These are phyloP conservation scores for Schwanniomyces sp. DNA, from an alignment of 805 yeast genomes.

Conservation along the genomic window DNA sequence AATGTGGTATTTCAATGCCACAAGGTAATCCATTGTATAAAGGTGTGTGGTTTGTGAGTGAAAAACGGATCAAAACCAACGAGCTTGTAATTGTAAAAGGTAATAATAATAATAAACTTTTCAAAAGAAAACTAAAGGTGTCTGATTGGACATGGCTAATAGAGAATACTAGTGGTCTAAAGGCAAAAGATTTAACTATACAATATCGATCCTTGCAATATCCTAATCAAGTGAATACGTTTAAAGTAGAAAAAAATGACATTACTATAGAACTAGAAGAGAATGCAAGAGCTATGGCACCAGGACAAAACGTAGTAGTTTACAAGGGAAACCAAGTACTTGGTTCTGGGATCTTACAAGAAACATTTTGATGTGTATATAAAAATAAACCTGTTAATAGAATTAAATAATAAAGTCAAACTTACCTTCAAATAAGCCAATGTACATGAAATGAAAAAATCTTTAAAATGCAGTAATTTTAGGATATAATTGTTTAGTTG, in stretches of 20 bases:
- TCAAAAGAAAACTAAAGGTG: conserved; percentile 41
- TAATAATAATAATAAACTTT: conserved; percentile 56
- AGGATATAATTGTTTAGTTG: conserved; percentile 31
- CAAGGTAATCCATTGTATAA: conserved; percentile 75
- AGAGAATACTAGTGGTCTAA: conserved; percentile 4
- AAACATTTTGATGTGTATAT: conserved; percentile 6
- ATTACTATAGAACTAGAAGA: conserved; percentile 40
- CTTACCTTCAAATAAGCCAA: not conserved
- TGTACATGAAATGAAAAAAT: conserved; percentile 1
- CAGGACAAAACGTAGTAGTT: conserved; percentile 82
- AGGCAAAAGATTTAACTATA: conserved; percentile 33
- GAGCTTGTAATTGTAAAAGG: conserved; percentile 81
- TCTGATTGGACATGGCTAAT: conserved; percentile 51
- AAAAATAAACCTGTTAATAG: not conserved
- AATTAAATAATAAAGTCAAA: not conserved
- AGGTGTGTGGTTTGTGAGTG: conserved; percentile 88
- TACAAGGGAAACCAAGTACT: conserved; percentile 66
- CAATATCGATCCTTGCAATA: conserved; percentile 76
- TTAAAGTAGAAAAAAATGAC: conserved; percentile 14
- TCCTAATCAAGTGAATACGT: conserved; percentile 41
- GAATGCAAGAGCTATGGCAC: conserved; percentile 73
- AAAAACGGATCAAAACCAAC: conserved; percentile 61
- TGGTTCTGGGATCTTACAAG: conserved; percentile 46
- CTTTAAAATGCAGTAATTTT: conserved; percentile 39
- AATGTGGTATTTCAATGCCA: conserved; percentile 77